These are phyloP conservation scores for Sugiyamaella pinicola DNA, from an alignment of 1,139 yeast genomes.

Conservation along the genomic window DNA sequence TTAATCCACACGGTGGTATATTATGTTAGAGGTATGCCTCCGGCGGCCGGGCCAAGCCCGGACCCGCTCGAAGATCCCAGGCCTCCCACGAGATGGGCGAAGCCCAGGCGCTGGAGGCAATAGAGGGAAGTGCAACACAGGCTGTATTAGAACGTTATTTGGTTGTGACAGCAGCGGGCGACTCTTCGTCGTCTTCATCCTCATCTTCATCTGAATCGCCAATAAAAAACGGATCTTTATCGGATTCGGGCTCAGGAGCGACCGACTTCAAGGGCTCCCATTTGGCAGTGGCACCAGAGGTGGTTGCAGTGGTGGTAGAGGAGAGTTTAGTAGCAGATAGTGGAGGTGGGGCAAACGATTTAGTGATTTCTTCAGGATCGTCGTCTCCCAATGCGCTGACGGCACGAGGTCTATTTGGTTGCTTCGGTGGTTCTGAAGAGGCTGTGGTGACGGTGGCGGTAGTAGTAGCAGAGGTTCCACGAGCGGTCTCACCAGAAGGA, in stretches of 20 bases:
- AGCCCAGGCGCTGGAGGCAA: conserved; percentile 17
- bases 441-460: not conserved
- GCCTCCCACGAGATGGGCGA: not conserved
- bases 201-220: conserved; percentile 80
- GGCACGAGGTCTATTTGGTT: conserved; percentile 22
- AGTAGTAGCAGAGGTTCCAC: not conserved
- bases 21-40: no score
- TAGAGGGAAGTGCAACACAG: not conserved
- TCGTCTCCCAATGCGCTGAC: conserved; percentile 40
- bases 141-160: not conserved
- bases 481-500: conserved; percentile 16
- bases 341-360: conserved; percentile 13
- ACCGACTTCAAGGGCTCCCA: conserved; percentile 66
- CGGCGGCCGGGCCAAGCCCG: no score
- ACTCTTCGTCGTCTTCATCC: conserved; percentile 17
- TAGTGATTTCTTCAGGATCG: conserved; percentile 17
- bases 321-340: not conserved
- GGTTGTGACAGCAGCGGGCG: not conserved
- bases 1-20: no score
- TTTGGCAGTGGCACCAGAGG: conserved; percentile 40
- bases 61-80: not conserved
- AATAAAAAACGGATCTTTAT: conserved; percentile 72
- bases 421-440: conserved; percentile 9
- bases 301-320: conserved; percentile 8
- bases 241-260: conserved; percentile 55